phyloP scores from a whole-genome alignment of 192 early-diverging fungal genomes.

The Jimgerdemannia flammicorona region DNA sequence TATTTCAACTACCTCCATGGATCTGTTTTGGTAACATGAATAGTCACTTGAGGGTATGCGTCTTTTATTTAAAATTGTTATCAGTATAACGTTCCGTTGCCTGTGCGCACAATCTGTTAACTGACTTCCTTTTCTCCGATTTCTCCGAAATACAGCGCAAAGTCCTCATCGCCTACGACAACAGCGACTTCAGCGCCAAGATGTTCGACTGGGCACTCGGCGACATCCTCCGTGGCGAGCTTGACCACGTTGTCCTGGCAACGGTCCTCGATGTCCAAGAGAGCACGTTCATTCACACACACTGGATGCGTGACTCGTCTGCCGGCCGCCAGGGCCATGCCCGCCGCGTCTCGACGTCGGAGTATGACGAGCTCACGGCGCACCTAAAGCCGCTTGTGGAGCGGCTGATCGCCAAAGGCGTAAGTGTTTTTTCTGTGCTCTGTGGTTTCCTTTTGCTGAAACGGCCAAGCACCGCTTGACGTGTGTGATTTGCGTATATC shows the following conservation, averaged over 20 bases:
- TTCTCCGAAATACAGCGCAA: conserved; percentile 2
- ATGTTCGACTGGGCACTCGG: conserved; percentile 18
- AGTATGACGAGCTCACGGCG: conserved; percentile 6
- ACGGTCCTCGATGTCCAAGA: conserved; percentile 16
- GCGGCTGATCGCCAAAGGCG: conserved; percentile 6
- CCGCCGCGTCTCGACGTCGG: conserved; percentile 8
- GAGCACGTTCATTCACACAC: not conserved
- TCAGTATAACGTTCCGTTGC: not conserved
- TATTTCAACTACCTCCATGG: not conserved
- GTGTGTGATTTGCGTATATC: too few species aligned
- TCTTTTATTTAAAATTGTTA: not conserved
- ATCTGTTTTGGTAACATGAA: not conserved
- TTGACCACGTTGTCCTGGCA: conserved; percentile 11
- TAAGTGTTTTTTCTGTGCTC: not conserved
- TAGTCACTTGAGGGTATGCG: not conserved
- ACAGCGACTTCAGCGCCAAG: conserved; percentile 4
- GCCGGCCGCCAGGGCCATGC: conserved; percentile 7
- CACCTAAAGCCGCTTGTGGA: conserved; percentile 14
- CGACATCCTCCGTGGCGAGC: conserved; percentile 4
- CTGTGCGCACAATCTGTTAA: not conserved
- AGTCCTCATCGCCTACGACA: conserved; percentile 13
- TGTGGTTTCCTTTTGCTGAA: too few species aligned
- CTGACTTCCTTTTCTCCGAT: not conserved
- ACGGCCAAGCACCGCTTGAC: not conserved
- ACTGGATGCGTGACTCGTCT: not conserved